Evolutionary conservation across 2,329 filamentous ascomycete genomes (phyloP), one percentile per base, ranked within the genome.

Genomic region (Neurospora crassa): DNA sequence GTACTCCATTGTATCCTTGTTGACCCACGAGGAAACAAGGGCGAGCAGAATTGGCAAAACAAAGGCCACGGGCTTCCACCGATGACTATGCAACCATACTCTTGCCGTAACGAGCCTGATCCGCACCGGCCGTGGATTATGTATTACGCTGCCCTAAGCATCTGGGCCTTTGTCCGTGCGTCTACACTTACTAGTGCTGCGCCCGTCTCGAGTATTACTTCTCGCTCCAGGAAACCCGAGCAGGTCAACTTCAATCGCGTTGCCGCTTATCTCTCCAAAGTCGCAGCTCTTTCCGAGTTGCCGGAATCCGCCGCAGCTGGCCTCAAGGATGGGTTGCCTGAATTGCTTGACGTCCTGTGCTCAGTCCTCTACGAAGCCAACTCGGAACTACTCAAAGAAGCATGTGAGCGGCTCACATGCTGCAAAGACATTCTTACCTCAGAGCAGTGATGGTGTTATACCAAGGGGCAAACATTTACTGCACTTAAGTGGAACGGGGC

Each of bases 51-150:
- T 37, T 63, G 53, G 53, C 29, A 63, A 63, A 37, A 37, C 53
- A 63, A 63, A 63, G 72, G 67, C n/a, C 74, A 75, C 14, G 77
- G 75, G 40, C 74, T 77, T 20, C 81, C 80, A 16, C 80, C 80
- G 4, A 83, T 83, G 40, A 81, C 77, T 14, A 75, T 77, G 4
- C 81, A 86, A 45, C 71, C 75, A 20, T 97, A 97, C 79, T 91
- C 89, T 0, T 90, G 92, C 14, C 88, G 90, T 42, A 90, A 91
- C 74, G 94, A 97, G 77, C 88, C 90, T 40, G 88, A 97, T 37
- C 89, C 96, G 29, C 95, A 97, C 76, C 87, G 93, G 37, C 92
- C 94, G 0, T 97, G 94, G 93, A 92, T 96, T 63, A 86, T 97
- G 78, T 97, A 97, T 81, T 95, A 95, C 76, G 92, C 94, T 0